phyloP scores from a whole-genome alignment of 148 eudicot species.

The Vaccinium macrocarpon region DNA sequence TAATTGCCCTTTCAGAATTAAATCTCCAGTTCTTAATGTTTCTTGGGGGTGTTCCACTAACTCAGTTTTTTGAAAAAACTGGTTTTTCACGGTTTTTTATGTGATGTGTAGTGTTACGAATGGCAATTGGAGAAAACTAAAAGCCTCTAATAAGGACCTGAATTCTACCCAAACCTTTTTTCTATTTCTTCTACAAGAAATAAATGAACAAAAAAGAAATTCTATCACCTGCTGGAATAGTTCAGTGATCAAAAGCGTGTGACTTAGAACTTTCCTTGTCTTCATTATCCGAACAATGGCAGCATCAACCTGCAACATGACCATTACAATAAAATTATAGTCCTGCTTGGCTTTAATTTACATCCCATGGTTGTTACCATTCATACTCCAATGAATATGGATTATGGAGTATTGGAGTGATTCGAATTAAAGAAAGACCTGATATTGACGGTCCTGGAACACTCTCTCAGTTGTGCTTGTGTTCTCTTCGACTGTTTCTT shows the following conservation, averaged over 20 bases:
- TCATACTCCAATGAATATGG: neutral
- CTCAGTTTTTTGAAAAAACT: no score
- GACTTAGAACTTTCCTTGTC: slow-evolving; percentile 94
- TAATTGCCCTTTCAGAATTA: neutral
- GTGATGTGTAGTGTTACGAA: neutral
- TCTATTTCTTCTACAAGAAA: no score
- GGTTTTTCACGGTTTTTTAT: no score
- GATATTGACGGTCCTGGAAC: slow-evolving; percentile 99
- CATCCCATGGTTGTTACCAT: neutral
- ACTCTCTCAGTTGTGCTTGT: slow-evolving; percentile 95
- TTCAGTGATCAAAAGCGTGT: slow-evolving; percentile 91
- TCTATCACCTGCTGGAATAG: slow-evolving; percentile 87
- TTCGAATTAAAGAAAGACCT: slow-evolving; percentile 36
- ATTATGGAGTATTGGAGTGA: neutral
- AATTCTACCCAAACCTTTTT: neutral
- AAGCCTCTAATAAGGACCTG: neutral
- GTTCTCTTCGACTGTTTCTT: slow-evolving; percentile 96
- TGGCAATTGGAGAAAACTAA: neutral
- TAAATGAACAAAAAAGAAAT: neutral
- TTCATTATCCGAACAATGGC: slow-evolving; percentile 99
- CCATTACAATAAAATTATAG: neutral
- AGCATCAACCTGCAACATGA: slow-evolving; percentile 75
- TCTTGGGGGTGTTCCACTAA: neutral
- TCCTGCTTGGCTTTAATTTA: neutral
- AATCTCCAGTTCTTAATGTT: no score